Evolutionary conservation across 2,329 filamentous ascomycete genomes (phyloP).

Genomic region (Magnaporthales sp.): DNA sequence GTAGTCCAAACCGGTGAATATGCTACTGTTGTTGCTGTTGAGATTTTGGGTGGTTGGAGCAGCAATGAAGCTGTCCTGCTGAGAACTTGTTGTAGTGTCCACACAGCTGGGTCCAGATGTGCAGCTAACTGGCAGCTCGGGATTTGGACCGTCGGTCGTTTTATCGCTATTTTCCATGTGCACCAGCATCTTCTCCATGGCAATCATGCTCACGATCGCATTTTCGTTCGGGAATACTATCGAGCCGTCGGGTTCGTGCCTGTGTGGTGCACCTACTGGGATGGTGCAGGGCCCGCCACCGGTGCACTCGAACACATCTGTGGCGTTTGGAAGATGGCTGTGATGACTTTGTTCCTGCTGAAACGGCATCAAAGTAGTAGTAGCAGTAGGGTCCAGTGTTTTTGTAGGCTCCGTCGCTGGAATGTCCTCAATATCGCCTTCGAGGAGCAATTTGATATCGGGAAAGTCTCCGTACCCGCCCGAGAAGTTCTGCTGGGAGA

Average conservation of each 20-base stretch:
- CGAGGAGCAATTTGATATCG: background rate
- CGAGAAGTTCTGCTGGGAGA: background rate
- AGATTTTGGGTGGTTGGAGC: background rate
- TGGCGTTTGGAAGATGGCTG: background rate
- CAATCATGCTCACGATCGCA: background rate
- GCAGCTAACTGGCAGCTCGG: background rate
- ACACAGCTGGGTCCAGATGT: background rate
- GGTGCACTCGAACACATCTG: background rate
- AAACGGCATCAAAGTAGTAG: background rate
- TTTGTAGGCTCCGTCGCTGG: background rate
- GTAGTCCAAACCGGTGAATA: background rate
- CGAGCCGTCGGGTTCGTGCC: background rate
- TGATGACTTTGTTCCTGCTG: background rate
- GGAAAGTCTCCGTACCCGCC: background rate
- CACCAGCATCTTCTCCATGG: background rate
- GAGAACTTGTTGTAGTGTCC: background rate
- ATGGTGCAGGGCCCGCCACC: background rate
- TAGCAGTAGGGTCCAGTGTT: background rate
- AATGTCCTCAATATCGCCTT: background rate
- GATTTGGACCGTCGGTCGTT: background rate
- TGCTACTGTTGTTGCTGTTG: background rate
- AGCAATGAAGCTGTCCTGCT: background rate
- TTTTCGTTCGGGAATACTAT: background rate
- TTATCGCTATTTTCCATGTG: background rate
- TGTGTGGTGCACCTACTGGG: background rate